phyloP scores from a whole-genome alignment of 83 land plant genomes.

The Isoetes engelmannii region DNA sequence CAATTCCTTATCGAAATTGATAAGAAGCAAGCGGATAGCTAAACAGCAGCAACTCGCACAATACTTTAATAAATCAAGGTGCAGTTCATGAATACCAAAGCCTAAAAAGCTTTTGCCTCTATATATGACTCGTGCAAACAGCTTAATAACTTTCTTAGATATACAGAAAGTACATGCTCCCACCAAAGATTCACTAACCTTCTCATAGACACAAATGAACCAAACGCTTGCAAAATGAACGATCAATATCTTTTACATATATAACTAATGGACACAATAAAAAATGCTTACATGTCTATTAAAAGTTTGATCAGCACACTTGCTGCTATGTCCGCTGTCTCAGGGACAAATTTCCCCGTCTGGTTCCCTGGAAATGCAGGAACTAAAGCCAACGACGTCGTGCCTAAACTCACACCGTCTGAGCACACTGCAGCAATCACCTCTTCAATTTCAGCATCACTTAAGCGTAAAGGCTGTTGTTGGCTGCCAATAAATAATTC shows the following conservation, averaged over 20 bases:
- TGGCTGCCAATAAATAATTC: constrained; percentile 50
- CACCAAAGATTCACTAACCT: too few species aligned
- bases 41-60: too few species aligned
- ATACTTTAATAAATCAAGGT: too few species aligned
- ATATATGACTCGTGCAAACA: too few species aligned
- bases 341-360: constrained; percentile 57
- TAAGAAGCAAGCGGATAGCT: too few species aligned
- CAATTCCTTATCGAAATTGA: too few species aligned
- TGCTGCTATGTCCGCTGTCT: constrained; percentile 75
- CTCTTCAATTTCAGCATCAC: constrained; percentile 76
- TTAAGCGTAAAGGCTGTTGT: constrained; percentile 89
- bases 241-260: neutral
- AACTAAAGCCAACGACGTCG: constrained; percentile 29
- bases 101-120: too few species aligned
- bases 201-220: too few species aligned
- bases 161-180: too few species aligned
- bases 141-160: too few species aligned
- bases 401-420: constrained; percentile 47
- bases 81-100: too few species aligned
- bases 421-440: constrained; percentile 92
- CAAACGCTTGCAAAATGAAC: too few species aligned
- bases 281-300: constrained; percentile 86
- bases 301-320: constrained; percentile 97
- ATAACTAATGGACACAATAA: neutral
- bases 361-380: constrained; percentile 49